Conservation (phyloP, 148 eudicot species). For the Gaultheria prostrata region DNA sequence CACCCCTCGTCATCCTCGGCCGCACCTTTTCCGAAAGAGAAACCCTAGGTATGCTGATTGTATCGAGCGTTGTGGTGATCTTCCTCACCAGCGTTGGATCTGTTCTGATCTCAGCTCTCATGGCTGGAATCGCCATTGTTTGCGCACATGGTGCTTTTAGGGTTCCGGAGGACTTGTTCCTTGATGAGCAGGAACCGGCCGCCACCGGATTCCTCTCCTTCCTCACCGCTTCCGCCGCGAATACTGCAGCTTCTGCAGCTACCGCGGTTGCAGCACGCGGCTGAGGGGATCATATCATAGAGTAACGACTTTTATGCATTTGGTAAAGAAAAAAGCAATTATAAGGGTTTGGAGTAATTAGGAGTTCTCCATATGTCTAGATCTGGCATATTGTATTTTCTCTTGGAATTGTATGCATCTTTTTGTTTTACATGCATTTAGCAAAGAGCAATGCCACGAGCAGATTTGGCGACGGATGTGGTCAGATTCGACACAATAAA, state of each 20-base stretch:
- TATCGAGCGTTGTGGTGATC: conserved; percentile 46
- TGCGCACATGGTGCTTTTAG: conserved; percentile 75
- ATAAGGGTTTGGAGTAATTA: background rate
- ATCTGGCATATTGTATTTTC: background rate
- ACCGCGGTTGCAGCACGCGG: conserved; percentile 24
- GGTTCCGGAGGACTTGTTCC: conserved; percentile 78
- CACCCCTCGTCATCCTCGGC: conserved; percentile 53
- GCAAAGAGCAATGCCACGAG: background rate
- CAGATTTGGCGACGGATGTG: too few relatives aligned
- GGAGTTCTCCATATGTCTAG: background rate
- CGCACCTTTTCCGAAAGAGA: conserved; percentile 71
- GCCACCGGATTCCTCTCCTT: conserved; percentile 65
- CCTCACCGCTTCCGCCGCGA: conserved; percentile 42
- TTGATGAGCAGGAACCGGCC: conserved; percentile 69
- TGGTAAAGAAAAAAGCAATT: background rate
- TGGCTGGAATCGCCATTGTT: conserved; percentile 64
- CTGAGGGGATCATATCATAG: conserved; percentile 11
- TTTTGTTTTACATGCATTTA: background rate
- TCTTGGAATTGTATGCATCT: background rate
- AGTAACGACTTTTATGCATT: background rate
- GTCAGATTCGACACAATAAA: too few relatives aligned
- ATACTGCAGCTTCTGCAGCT: conserved; percentile 32
- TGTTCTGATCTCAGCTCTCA: conserved; percentile 63
- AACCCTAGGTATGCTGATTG: conserved; percentile 47
- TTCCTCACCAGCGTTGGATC: conserved; percentile 83